Percentiles rank a stretch among this genome's conserved stretches.
phyloP scores from a whole-genome alignment of 1,139 yeast species.

The Debaryomycetaceae sp. region DNA sequence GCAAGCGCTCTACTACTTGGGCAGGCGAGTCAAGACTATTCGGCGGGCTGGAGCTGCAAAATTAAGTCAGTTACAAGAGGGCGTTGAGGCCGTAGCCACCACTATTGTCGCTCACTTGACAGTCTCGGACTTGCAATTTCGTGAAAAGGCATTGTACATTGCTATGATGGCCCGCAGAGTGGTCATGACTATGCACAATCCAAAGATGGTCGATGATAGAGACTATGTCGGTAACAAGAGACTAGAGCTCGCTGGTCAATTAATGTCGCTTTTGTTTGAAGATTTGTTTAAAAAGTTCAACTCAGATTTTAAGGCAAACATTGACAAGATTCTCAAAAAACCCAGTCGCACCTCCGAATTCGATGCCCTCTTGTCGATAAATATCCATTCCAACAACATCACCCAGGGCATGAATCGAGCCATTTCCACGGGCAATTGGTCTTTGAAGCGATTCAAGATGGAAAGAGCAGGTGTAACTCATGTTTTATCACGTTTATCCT shows the following conservation, averaged over 20 bases:
- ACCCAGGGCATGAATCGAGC: constrained; percentile 94
- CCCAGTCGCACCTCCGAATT: constrained; percentile 94
- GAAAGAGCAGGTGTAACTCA: constrained; percentile 99
- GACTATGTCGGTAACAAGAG: constrained; percentile 98
- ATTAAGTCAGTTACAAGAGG: constrained; percentile 77
- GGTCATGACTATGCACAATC: constrained; percentile 89
- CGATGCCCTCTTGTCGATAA: constrained; percentile 82
- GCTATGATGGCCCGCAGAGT: constrained; percentile 97
- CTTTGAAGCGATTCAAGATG: constrained; percentile 97
- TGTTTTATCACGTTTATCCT: constrained; percentile 80
- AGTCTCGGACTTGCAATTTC: constrained; percentile 74
- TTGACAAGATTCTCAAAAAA: constrained; percentile 86
- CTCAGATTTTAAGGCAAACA: constrained; percentile 84
- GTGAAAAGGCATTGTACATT: constrained; percentile 87
- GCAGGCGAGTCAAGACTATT: constrained; percentile 82
- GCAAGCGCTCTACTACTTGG: constrained; percentile 86
- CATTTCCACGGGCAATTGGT: constrained; percentile 98
- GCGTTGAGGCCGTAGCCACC: constrained; percentile 94
- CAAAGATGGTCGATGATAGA: constrained; percentile 93
- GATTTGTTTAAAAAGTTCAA: constrained; percentile 95
- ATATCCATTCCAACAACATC: constrained; percentile 84
- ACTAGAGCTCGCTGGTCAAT: constrained; percentile 92
- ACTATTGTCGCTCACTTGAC: constrained; percentile 93
- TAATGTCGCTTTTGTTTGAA: constrained; percentile 88
- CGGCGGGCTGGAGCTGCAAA: constrained; percentile 81